Conservation (phyloP, 345 rosid genomes). For the Sisymbrium irio region DNA sequence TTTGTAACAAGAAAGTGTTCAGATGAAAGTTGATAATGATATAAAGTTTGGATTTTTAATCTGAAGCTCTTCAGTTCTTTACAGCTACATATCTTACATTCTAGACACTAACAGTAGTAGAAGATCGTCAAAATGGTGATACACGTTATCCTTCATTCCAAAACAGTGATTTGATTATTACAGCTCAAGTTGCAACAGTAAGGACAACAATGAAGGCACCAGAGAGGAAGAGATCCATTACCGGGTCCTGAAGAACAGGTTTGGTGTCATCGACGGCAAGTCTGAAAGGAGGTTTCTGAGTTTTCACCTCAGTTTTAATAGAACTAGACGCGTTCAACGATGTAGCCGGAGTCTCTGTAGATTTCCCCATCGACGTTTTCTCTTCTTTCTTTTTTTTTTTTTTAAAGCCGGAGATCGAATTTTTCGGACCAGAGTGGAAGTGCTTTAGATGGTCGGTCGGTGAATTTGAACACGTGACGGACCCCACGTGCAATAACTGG, state of each 20-base stretch:
- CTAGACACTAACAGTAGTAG: too few relatives aligned
- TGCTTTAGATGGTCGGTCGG: too few relatives aligned
- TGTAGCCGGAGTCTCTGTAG: constrained; percentile 22
- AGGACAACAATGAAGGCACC: not conserved
- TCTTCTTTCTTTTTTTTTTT: not conserved
- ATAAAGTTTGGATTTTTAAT: too few relatives aligned
- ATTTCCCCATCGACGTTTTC: constrained; percentile 24
- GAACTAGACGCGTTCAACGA: not conserved
- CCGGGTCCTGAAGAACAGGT: constrained; percentile 74
- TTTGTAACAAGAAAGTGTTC: too few relatives aligned
- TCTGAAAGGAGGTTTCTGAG: constrained; percentile 55
- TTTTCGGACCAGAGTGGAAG: too few relatives aligned
- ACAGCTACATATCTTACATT: too few relatives aligned
- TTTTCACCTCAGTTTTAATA: not conserved
- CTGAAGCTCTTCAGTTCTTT: too few relatives aligned
- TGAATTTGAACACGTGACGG: not conserved
- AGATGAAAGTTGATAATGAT: too few relatives aligned
- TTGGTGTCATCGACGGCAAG: constrained; percentile 73
- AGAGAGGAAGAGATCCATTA: constrained; percentile 29
- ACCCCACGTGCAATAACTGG: not conserved
- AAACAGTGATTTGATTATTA: too few relatives aligned
- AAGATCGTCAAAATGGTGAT: too few relatives aligned
- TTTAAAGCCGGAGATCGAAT: constrained; percentile 24
- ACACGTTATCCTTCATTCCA: too few relatives aligned
- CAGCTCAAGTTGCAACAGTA: not conserved